Evolutionary conservation across 257 asterid genomes (phyloP).

Genomic region (Solanum medicagineum): DNA sequence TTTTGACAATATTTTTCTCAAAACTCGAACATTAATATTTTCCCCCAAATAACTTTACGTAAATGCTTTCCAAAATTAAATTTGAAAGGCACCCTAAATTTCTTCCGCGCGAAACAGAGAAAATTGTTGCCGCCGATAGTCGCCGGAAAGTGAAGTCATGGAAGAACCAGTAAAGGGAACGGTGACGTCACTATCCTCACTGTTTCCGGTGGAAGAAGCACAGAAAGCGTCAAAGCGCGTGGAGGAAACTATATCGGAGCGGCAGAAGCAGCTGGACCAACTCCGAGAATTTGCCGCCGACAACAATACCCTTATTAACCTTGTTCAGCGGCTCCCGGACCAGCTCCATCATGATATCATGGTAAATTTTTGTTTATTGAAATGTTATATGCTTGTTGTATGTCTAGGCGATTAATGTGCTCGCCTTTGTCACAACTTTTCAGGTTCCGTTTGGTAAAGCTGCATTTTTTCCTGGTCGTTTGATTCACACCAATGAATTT

Average conservation of each 20-base stretch:
- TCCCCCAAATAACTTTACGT: not conserved
- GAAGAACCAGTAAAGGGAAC: slow-evolving; percentile 33
- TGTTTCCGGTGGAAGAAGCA: slow-evolving; percentile 55
- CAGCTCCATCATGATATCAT: slow-evolving; percentile 73
- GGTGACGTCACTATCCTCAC: slow-evolving; percentile 47
- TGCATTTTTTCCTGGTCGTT: slow-evolving; percentile 79
- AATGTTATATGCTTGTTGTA: not conserved
- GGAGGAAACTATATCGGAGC: slow-evolving; percentile 42
- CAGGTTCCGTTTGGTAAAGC: slow-evolving; percentile 94
- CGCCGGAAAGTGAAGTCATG: not conserved
- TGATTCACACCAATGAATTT: slow-evolving; percentile 84
- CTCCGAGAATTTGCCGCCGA: slow-evolving; percentile 48
- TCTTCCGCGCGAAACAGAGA: not conserved
- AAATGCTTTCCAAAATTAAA: not conserved
- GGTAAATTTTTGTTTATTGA: slow-evolving; percentile 20
- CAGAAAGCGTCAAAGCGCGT: slow-evolving; percentile 66
- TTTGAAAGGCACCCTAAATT: not conserved
- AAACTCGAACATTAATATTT: not conserved
- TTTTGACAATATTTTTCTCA: no score
- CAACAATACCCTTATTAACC: slow-evolving; percentile 48
- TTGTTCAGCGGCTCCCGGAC: slow-evolving; percentile 65
- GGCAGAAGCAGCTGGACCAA: slow-evolving; percentile 37
- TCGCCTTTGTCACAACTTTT: not conserved
- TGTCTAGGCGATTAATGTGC: not conserved
- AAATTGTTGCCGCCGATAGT: not conserved